Evolutionary conservation across 176 grass and related monocot genomes (phyloP).

Genomic region (Olyra latifolia): DNA sequence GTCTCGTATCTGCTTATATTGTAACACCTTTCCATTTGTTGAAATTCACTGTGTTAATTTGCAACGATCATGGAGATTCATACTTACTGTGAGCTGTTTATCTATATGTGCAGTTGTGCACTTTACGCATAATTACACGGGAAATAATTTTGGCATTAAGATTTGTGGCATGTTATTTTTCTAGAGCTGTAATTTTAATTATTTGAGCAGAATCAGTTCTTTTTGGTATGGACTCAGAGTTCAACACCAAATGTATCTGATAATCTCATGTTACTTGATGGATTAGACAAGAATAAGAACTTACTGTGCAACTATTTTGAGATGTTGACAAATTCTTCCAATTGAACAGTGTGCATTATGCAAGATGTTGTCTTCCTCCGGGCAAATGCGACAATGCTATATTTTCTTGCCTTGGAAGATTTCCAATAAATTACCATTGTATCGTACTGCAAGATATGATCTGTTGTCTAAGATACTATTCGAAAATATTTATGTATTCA

Average conservation of each 20-base stretch:
- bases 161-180: conserved; percentile 18
- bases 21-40: not conserved
- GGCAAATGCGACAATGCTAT: no score
- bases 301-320: not conserved
- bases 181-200: not conserved
- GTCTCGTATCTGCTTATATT: not conserved
- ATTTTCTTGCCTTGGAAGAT: no score
- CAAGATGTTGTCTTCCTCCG: no score
- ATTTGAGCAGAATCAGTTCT: not conserved
- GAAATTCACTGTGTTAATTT: not conserved
- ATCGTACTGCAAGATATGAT: no score
- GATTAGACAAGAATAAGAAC: not conserved
- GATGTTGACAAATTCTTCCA: not conserved
- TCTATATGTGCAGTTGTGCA: not conserved
- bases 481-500: no score
- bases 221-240: not conserved
- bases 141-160: not conserved
- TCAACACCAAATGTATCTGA: conserved; percentile 9
- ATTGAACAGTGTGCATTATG: not conserved
- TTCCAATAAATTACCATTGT: no score
- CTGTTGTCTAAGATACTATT: no score
- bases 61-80: not conserved
- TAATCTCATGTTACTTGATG: conserved; percentile 26
- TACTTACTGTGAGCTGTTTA: not conserved
- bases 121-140: not conserved